These are phyloP conservation scores for Penicillium lividum DNA, from an alignment of 495 filamentous ascomycete genomes.

Conservation along the genomic window DNA sequence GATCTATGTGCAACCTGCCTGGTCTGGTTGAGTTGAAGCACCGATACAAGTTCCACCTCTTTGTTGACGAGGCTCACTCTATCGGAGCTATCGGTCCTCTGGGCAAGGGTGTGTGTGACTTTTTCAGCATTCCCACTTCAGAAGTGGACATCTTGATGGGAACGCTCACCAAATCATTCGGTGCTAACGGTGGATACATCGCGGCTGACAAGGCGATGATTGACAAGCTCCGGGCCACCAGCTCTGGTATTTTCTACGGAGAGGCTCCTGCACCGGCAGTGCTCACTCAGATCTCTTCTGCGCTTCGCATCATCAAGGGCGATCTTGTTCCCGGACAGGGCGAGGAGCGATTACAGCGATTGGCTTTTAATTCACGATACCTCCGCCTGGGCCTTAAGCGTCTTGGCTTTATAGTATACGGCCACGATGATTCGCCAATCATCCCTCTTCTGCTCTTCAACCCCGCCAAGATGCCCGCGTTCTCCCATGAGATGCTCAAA, in stretches of 20 bases:
- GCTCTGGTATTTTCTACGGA: conserved; percentile 83
- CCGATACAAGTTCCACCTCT: conserved; percentile 95
- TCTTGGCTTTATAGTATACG: conserved; percentile 93
- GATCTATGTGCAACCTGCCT: conserved; percentile 95
- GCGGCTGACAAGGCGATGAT: conserved; percentile 89
- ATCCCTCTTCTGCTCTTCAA: conserved; percentile 93
- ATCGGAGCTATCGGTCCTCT: conserved; percentile 87
- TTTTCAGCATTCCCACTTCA: conserved; percentile 83
- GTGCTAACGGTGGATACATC: conserved; percentile 96
- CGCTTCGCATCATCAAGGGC: conserved; percentile 83
- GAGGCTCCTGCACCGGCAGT: conserved; percentile 87
- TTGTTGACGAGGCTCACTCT: conserved; percentile 95
- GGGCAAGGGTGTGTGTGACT: conserved; percentile 94
- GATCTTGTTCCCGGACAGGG: conserved; percentile 88
- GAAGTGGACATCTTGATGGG: conserved; percentile 98
- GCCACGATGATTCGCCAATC: conserved; percentile 97
- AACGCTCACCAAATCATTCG: conserved; percentile 96
- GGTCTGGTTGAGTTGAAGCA: conserved; percentile 81
- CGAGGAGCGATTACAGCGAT: conserved; percentile 90
- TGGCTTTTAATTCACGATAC: conserved; percentile 98
- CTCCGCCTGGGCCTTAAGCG: conserved; percentile 95
- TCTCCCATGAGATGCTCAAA: conserved; percentile 96
- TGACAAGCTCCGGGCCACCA: conserved; percentile 81
- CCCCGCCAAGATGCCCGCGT: conserved; percentile 95
- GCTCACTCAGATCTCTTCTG: conserved; percentile 81